Evolutionary conservation across 345 rosid species (phyloP).

Genomic region (Kandelia obovata): DNA sequence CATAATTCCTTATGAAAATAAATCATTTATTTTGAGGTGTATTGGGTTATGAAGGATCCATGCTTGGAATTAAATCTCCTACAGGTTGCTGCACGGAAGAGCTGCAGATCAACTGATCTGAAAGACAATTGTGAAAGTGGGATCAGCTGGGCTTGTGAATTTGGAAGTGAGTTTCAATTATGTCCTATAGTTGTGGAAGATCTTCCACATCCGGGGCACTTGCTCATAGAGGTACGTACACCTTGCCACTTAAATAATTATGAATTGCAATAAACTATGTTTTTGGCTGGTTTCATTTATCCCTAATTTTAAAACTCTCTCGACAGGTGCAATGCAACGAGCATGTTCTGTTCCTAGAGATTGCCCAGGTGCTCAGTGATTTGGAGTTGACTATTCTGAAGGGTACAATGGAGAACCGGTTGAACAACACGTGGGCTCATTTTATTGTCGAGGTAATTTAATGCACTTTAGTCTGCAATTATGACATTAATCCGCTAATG

Average conservation of each 20-base stretch:
- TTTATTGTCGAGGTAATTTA: conserved; percentile 55
- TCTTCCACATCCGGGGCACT: conserved; percentile 48
- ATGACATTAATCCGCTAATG: not conserved
- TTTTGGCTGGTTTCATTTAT: not conserved
- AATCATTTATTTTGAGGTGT: no score
- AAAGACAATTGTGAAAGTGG: conserved; percentile 21
- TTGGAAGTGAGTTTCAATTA: conserved; percentile 34
- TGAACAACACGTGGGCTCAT: conserved; percentile 51
- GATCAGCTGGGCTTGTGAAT: conserved; percentile 47
- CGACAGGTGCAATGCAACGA: conserved; percentile 63
- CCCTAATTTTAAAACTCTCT: not conserved
- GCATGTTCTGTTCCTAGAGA: conserved; percentile 46
- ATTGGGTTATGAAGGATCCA: no score
- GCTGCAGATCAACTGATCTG: conserved; percentile 28
- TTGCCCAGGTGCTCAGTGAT: conserved; percentile 48
- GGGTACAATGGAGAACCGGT: conserved; percentile 40
- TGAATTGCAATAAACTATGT: not conserved
- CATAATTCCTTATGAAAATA: no score
- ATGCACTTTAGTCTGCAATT: not conserved
- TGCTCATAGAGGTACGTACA: conserved; percentile 51
- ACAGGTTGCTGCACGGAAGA: conserved; percentile 30
- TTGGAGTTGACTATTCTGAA: conserved; percentile 44
- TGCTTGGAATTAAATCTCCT: not conserved
- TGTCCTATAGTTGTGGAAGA: conserved; percentile 69
- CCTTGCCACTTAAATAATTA: not conserved